A percentile compares a stretch with the other conserved stretches of the same genome.
Conservation (phyloP, 139 green algal genomes). For the Micractinium sp. region DNA sequence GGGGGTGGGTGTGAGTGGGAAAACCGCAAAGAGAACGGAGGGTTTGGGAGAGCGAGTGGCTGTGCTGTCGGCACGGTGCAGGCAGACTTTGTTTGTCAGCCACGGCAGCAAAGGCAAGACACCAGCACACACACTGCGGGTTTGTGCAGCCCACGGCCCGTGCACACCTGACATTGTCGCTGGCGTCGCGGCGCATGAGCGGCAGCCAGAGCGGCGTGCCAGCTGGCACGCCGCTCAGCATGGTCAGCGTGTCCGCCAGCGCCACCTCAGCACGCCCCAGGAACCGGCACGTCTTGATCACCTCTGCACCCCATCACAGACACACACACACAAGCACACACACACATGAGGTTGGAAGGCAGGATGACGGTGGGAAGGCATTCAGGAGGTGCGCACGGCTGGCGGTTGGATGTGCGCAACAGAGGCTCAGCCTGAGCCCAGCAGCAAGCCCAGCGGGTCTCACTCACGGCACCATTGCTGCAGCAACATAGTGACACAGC, state of each 20-base stretch:
- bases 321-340: too few relatives aligned
- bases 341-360: too few relatives aligned
- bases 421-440: background rate
- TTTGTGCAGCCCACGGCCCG: background rate
- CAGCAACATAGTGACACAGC: background rate
- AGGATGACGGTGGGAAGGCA: background rate
- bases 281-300: slow-evolving; percentile 63
- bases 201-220: slow-evolving; percentile 55
- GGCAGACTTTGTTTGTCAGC: too few relatives aligned
- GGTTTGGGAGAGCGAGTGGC: too few relatives aligned
- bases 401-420: background rate
- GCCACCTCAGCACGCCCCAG: slow-evolving; percentile 68
- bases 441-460: background rate
- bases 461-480: background rate
- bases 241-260: slow-evolving; percentile 68
- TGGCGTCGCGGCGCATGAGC: slow-evolving; percentile 53
- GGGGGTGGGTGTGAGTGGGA: background rate
- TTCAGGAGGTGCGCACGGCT: too few relatives aligned
- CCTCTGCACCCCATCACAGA: background rate
- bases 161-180: slow-evolving; percentile 48
- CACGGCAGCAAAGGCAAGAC: background rate
- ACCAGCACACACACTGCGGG: background rate
- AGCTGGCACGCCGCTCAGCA: slow-evolving; percentile 37
- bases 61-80: too few relatives aligned
- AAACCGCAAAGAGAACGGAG: background rate